A percentile compares a stretch with the other conserved stretches of the same genome.
Conservation (phyloP, 176 grass and related monocot species). For the Sorghum bicolor region Sorghum_bicolor_NCBIv3 NC_012879.2:60389501-60390000, state of each 20-base stretch:
- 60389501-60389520: not conserved
- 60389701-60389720: not conserved
- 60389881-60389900: no score
- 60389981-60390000: no score
- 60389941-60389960: no score
- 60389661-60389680: not conserved
- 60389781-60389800: no score
- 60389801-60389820: no score
- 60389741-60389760: not conserved
- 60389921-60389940: no score
- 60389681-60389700: not conserved
- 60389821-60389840: no score
- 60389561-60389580: not conserved
- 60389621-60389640: not conserved
- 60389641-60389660: not conserved
- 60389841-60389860: no score
- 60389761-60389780: no score
- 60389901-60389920: no score
- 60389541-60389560: not conserved
- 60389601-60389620: not conserved
- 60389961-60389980: no score
- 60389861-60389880: no score
- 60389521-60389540: not conserved
- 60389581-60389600: not conserved
- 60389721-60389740: not conserved